Evolutionary conservation across 495 filamentous ascomycete species (phyloP).

Genomic region (Penicillium daleae): DNA sequence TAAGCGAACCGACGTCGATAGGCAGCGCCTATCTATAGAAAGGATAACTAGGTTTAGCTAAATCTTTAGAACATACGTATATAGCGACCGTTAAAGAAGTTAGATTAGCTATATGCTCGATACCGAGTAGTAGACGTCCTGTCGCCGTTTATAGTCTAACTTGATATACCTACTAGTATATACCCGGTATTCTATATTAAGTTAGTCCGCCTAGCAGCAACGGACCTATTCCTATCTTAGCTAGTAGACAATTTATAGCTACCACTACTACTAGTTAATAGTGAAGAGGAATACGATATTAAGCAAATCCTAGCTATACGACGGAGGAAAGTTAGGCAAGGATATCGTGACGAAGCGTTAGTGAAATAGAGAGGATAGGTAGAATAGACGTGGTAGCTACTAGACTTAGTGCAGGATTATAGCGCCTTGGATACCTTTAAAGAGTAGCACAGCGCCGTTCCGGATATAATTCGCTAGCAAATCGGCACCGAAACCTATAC

Average conservation of each 20-base stretch:
- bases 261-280: not conserved
- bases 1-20: not conserved
- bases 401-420: not conserved
- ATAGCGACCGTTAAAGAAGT: not conserved
- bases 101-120: constrained; percentile 5
- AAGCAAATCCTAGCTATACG: not conserved
- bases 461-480: constrained; percentile 1
- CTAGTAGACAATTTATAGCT: constrained; percentile 4
- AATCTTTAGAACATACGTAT: constrained; percentile 1
- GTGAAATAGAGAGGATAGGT: not conserved
- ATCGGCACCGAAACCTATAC: not conserved
- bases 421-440: not conserved
- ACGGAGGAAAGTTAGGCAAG: not conserved
- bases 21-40: constrained; percentile 3
- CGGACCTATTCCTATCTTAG: constrained; percentile 6
- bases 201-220: not conserved
- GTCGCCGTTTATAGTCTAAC: not conserved
- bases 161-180: not conserved
- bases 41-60: constrained; percentile 7
- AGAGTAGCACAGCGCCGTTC: not conserved
- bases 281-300: not conserved
- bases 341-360: constrained; percentile 1
- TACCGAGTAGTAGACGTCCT: not conserved
- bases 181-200: constrained; percentile 6
- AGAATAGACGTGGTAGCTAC: not conserved